Evolutionary conservation across 164 flowering plant genomes (phyloP), one percentile per base, ranked within the genome.

Genomic region (Protea cynaroides): DNA sequence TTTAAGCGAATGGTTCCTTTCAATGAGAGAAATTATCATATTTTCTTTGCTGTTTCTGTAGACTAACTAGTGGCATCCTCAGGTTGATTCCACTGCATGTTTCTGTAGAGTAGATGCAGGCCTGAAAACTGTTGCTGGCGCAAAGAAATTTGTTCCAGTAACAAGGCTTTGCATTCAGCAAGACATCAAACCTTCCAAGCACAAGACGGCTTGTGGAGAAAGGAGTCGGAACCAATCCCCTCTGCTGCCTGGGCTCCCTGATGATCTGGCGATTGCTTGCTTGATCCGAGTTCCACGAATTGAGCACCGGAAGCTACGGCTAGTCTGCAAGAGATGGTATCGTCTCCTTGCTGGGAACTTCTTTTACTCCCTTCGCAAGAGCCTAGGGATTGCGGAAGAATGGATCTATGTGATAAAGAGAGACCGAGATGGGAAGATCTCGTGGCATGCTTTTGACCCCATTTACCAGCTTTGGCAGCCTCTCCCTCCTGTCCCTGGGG

Each of bases 191-290:
- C 83, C 93, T 37, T 65, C 87, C 17, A 73, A 82, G 68, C 75
- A 68, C 54, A 86, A 80, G 69, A 73, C 83, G 36, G 23, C 77
- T 22, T 80, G 86, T 25, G 83, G 79, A 38, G 83, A 80, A 25
- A 73, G 87, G 59, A 83, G 66, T 68, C 68, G 86, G 51, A 82
- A 61, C 67, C 90, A 82, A 52, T 79, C 84, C 56, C 97, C 92
- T 70, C 78, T 90, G 52, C 79, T 90, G 21, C 97, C 97, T 10
- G 97, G 94, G 56, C 92, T 90, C 21, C 97, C 97, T 1, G 97
- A 90, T 76, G 97, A 90, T 71, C 87, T 88, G 65, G 97, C 97
- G n/a, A 85, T 90, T 59, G 92, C 94, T 55, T 90, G 97, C 78
- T 78, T 90, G 53, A 88, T 84, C 46, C 75, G 94, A 34, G 97